A percentile compares a stretch with the other conserved stretches of the same genome.
Conservation (phyloP, 441 rosid genomes). For the Geranium incanum region DNA sequence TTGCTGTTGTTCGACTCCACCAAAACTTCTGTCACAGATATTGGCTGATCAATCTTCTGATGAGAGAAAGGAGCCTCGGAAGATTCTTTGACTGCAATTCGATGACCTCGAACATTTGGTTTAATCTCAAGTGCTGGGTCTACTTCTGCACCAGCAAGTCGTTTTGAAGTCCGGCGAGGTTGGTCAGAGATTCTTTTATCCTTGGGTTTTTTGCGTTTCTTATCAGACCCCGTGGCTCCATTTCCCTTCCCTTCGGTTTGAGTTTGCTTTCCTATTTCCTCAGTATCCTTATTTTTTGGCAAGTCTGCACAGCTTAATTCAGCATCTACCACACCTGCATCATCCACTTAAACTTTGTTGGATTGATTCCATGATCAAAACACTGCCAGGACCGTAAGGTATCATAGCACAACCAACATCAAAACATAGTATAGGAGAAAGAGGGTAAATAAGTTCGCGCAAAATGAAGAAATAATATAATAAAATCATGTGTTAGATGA, state of each 20-base stretch:
- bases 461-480: too few relatives aligned
- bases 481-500: too few relatives aligned
- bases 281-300: slow-evolving; percentile 25
- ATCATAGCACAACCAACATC: too few relatives aligned
- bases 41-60: slow-evolving; percentile 15
- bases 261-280: slow-evolving; percentile 23
- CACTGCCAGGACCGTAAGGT: too few relatives aligned
- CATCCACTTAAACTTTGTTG: too few relatives aligned
- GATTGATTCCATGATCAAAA: too few relatives aligned
- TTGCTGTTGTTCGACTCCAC: slow-evolving; percentile 10
- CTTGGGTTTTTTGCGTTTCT: slow-evolving; percentile 29
- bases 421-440: too few relatives aligned
- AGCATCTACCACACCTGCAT: too few relatives aligned
- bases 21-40: slow-evolving; percentile 8
- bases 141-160: slow-evolving; percentile 77
- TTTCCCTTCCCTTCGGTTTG: background rate
- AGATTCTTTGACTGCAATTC: slow-evolving; percentile 20
- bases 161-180: slow-evolving; percentile 69
- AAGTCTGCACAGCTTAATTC: slow-evolving; percentile 25
- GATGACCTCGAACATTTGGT: slow-evolving; percentile 35
- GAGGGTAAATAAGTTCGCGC: too few relatives aligned
- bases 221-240: slow-evolving; percentile 12
- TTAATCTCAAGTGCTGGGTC: slow-evolving; percentile 56
- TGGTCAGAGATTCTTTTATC: slow-evolving; percentile 30
- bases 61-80: background rate